phyloP scores from a whole-genome alignment of 2,329 filamentous ascomycete genomes.

The Talaromyces verruculosus region DNA sequence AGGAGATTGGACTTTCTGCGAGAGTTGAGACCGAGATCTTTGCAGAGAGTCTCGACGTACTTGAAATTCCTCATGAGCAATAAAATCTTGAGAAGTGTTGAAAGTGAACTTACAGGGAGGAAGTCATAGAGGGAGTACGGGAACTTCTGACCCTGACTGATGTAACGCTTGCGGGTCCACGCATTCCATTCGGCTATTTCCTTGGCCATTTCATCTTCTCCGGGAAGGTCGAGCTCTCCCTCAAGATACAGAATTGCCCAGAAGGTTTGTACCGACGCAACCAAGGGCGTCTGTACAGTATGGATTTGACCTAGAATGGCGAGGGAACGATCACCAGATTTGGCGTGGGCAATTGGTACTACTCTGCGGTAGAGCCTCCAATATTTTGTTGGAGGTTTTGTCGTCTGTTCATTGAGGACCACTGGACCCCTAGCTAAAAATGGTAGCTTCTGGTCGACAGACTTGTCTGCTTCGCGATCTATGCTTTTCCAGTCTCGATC shows the following conservation, averaged over 20 bases:
- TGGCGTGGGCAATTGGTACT: too few relatives aligned
- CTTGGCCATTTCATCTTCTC: too few relatives aligned
- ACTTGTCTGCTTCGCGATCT: too few relatives aligned
- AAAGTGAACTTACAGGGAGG: constrained; percentile 28
- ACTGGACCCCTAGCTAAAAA: too few relatives aligned
- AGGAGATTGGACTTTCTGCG: constrained; percentile 33
- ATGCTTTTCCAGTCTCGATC: too few relatives aligned
- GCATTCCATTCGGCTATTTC: constrained; percentile 34
- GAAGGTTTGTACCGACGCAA: constrained; percentile 33
- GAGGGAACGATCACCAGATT: constrained; percentile 30
- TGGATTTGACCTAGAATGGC: constrained; percentile 36
- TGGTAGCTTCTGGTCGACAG: too few relatives aligned
- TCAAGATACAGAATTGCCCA: constrained; percentile 33
- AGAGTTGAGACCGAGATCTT: constrained; percentile 32
- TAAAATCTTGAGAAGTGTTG: too few relatives aligned
- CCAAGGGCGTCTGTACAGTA: constrained; percentile 30
- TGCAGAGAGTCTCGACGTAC: constrained; percentile 35
- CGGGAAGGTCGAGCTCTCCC: constrained; percentile 24
- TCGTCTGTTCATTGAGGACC: too few relatives aligned
- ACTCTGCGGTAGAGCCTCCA: neutral
- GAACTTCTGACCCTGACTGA: constrained; percentile 32
- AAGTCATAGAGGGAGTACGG: constrained; percentile 37
- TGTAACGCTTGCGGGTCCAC: constrained; percentile 38
- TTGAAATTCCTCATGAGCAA: constrained; percentile 5
- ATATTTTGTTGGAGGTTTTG: too few relatives aligned